These are phyloP conservation scores for Aspergillus homomorphus DNA, from an alignment of 495 filamentous ascomycete species.

Conservation along the genomic window DNA sequence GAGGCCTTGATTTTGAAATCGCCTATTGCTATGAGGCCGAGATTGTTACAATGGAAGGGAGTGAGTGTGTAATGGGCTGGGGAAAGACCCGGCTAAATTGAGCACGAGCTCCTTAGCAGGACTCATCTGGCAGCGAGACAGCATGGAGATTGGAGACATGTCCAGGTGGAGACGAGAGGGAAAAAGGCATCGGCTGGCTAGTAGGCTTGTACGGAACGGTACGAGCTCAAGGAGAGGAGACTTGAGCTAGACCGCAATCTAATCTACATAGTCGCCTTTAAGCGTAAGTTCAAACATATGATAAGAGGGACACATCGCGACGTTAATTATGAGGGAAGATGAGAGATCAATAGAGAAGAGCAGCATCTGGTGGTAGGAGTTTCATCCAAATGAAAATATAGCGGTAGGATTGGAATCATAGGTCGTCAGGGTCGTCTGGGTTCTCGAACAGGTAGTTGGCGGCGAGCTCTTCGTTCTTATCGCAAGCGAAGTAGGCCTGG, in stretches of 20 bases:
- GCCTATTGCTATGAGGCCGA: too few relatives aligned
- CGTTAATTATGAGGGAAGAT: constrained; percentile 20
- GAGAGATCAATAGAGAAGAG: constrained; percentile 10
- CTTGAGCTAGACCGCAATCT: background rate
- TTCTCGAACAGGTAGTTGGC: constrained; percentile 98
- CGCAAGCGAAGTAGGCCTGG: constrained; percentile 98
- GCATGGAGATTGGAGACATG: too few relatives aligned
- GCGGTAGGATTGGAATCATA: constrained; percentile 20
- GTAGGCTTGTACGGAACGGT: background rate
- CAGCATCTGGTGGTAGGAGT: constrained; percentile 5
- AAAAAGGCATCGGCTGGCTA: background rate
- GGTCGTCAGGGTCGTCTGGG: constrained; percentile 79
- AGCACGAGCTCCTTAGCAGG: too few relatives aligned
- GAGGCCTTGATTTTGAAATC: too few relatives aligned
- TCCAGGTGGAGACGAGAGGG: background rate
- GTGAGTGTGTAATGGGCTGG: too few relatives aligned
- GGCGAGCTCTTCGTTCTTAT: constrained; percentile 97
- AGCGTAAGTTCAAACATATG: background rate
- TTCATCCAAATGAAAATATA: constrained; percentile 1
- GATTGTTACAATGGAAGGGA: too few relatives aligned
- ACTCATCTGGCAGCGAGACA: too few relatives aligned
- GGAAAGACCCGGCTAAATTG: too few relatives aligned
- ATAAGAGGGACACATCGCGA: constrained; percentile 10
- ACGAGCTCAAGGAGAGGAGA: background rate
- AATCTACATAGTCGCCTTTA: constrained; percentile 2